Evolutionary conservation across 306 rosid species (phyloP).

Genomic region (Pueraria montana): DNA sequence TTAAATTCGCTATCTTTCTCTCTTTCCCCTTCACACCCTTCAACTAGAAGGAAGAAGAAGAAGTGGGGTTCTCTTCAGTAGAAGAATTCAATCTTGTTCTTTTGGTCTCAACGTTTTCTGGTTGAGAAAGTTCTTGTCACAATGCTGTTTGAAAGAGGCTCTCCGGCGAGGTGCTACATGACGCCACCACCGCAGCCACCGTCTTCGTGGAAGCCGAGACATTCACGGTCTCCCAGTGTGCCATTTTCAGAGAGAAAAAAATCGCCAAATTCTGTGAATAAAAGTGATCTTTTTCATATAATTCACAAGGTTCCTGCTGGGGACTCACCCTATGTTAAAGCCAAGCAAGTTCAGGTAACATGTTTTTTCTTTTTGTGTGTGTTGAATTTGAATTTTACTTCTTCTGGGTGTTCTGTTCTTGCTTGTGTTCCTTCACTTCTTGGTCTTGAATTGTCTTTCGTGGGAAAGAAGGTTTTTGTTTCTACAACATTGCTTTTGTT

Average conservation of each 20-base stretch:
- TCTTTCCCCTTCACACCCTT: slow-evolving; percentile 5
- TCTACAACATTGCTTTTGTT: background rate
- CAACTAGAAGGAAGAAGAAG: slow-evolving; percentile 2
- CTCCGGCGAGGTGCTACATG: slow-evolving; percentile 60
- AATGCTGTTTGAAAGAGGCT: slow-evolving; percentile 49
- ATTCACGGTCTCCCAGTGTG: slow-evolving; percentile 48
- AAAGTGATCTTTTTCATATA: slow-evolving; percentile 69
- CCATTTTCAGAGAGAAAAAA: slow-evolving; percentile 71
- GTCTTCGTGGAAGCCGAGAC: slow-evolving; percentile 50
- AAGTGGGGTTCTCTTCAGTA: slow-evolving; percentile 16
- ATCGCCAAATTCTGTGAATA: slow-evolving; percentile 57
- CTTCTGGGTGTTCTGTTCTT: slow-evolving; percentile 35
- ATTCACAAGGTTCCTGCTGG: slow-evolving; percentile 91
- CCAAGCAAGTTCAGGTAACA: slow-evolving; percentile 94
- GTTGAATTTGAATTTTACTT: background rate
- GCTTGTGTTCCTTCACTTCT: slow-evolving; percentile 36
- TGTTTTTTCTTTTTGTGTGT: background rate
- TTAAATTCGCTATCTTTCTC: slow-evolving; percentile 29
- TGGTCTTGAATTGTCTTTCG: slow-evolving; percentile 41
- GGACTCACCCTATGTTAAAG: slow-evolving; percentile 92
- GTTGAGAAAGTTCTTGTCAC: background rate
- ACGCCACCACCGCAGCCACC: slow-evolving; percentile 58
- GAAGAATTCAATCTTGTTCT: slow-evolving; percentile 44
- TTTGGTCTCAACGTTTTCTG: slow-evolving; percentile 37
- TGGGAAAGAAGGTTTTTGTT: background rate